A percentile compares a stretch with the other conserved stretches of the same genome.
These are phyloP conservation scores for Backusella parvicylindrica DNA, from an alignment of 192 early-diverging fungal species.

Conservation along the genomic window DNA sequence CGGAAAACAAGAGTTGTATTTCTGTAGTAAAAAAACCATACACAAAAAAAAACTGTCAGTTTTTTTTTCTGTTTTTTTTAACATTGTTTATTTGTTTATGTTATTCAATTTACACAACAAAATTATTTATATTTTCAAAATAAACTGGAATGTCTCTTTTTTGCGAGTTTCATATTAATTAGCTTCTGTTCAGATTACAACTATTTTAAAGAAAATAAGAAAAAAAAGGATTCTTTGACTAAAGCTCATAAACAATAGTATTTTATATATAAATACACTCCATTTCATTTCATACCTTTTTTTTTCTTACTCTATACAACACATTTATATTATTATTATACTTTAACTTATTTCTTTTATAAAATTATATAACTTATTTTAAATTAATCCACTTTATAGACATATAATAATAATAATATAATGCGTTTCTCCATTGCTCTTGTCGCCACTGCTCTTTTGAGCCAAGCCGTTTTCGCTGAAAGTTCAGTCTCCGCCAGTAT, in stretches of 20 bases:
- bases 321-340: not conserved
- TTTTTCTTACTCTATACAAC: not conserved
- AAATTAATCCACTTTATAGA: not conserved
- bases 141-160: not conserved
- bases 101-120: not conserved
- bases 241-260: not conserved
- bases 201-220: not conserved
- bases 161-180: not conserved
- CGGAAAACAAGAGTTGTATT: not conserved
- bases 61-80: not conserved
- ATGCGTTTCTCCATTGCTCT: slow-evolving; percentile 20
- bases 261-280: not conserved
- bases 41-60: not conserved
- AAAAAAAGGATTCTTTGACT: not conserved
- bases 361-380: not conserved
- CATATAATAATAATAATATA: not conserved
- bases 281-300: not conserved
- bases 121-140: not conserved
- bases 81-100: not conserved
- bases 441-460: slow-evolving; percentile 3
- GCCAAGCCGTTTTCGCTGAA: slow-evolving; percentile 14
- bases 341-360: not conserved
- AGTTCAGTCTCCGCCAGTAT: not conserved
- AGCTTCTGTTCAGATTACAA: not conserved
- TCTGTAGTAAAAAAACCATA: not conserved